Conservation (phyloP, 2,329 filamentous ascomycete genomes). For the Westerdykella aurantiaca region DNA sequence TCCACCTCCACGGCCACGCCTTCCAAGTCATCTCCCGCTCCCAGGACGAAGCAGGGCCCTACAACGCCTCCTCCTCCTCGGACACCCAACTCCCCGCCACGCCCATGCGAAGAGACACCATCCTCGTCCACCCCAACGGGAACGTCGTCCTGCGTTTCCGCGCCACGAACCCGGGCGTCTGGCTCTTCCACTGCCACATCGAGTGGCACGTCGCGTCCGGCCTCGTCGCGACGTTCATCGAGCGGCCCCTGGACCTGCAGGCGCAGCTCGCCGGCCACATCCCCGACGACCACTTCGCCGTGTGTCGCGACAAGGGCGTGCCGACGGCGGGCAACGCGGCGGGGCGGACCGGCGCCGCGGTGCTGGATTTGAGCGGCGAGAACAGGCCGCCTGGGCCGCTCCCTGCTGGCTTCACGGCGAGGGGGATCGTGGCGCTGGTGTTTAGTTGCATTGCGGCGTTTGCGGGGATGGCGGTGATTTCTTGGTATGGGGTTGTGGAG, state of each 20-base stretch:
- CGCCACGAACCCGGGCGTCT: slow-evolving; percentile 42
- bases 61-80: slow-evolving; percentile 42
- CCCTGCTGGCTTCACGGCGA: slow-evolving; percentile 63
- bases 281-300: slow-evolving; percentile 56
- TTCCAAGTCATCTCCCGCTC: slow-evolving; percentile 21
- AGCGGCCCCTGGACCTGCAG: slow-evolving; percentile 55
- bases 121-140: slow-evolving; percentile 50
- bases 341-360: slow-evolving; percentile 56
- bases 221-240: slow-evolving; percentile 48
- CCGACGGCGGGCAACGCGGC: slow-evolving; percentile 66
- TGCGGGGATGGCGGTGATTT: slow-evolving; percentile 61
- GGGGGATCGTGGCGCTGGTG: slow-evolving; percentile 67
- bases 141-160: slow-evolving; percentile 51
- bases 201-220: slow-evolving; percentile 40
- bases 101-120: slow-evolving; percentile 49
- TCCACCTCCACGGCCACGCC: slow-evolving; percentile 59
- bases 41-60: slow-evolving; percentile 36
- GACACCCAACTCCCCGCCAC: slow-evolving; percentile 26
- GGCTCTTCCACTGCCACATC: slow-evolving; percentile 31
- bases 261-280: slow-evolving; percentile 48
- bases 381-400: slow-evolving; percentile 52
- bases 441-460: slow-evolving; percentile 66
- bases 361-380: slow-evolving; percentile 51
- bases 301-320: slow-evolving; percentile 50
- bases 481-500: slow-evolving; percentile 56